Base-by-base conservation (phyloP, 495 filamentous ascomycete genomes). In the Penicilliopsis zonata region DNA sequence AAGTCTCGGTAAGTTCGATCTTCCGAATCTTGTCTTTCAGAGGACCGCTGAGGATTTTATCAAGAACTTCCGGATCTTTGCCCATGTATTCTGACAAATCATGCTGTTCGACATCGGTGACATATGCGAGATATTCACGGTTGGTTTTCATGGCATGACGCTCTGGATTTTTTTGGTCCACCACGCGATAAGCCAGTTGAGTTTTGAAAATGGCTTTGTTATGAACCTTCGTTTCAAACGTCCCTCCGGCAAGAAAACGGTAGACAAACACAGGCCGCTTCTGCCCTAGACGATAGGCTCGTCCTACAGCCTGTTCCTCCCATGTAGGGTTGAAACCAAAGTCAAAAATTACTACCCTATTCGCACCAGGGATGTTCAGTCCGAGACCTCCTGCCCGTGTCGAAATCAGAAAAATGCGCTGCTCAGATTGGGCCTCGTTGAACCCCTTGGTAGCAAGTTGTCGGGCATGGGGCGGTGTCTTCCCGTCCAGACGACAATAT, bases 241-340 rank as follows among this genome's bases (percentile, higher is more conserved):
- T 93, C 2, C 86, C 87, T 3, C 74, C 83, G 9, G 73, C 59
- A 14, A 80, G 55, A 32, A 96, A 73, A n/a, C 81, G 80, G 48
- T 96, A 96, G 2, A 95, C 84, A 52, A 66, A 93, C 2, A 94
- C 86, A 1, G 67, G 64, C 41, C 93, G 94, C 12, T 51, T 55
- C 45, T 96, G 88, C 0, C 88, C 87, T 13, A 96, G 65, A 2
- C 88, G 82, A 49, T 92, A 93, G 1, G 80, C 80, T 41, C 88
- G 70, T 6, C 85, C 87, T 34, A 96, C 71, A 5, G 88, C 88
- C 50, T 96, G 88, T 35, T 87, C 75, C 47, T 95, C 88, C 52
- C 75, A 69, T 4, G 69, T 67, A 0, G 88, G 88, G 32, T 83
- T 88, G 52, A 76, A 94, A 29, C 63, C 61, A 48, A 80, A 83